These are phyloP conservation scores for Aphanomyces astaci DNA, from an alignment of 352 stramenopile species.

Conservation along the genomic window DNA sequence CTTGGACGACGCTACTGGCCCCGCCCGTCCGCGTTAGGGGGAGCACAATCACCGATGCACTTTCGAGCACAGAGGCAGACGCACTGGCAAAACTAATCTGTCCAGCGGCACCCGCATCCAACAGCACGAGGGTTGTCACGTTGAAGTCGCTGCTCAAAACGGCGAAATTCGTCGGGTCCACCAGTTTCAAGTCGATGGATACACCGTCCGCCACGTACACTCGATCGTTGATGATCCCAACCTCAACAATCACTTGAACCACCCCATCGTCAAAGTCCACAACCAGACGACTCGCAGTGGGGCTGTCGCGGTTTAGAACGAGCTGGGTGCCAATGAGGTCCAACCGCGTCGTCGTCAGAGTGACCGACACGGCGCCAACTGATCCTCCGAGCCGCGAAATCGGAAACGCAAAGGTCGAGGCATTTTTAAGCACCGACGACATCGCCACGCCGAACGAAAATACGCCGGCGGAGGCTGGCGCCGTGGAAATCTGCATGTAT, in stretches of 20 bases:
- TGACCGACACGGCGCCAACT: slow-evolving; percentile 35
- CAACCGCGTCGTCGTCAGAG: not conserved
- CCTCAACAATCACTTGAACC: slow-evolving; percentile 24
- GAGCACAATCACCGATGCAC: slow-evolving; percentile 27
- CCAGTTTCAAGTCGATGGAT: slow-evolving; percentile 36
- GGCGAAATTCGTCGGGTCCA: slow-evolving; percentile 22
- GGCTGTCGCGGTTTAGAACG: slow-evolving; percentile 23
- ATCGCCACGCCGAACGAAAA: slow-evolving; percentile 35
- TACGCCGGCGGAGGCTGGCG: slow-evolving; percentile 42
- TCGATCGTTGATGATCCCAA: slow-evolving; percentile 41
- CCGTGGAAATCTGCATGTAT: slow-evolving; percentile 25
- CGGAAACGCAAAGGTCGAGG: slow-evolving; percentile 27
- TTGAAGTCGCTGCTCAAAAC: slow-evolving; percentile 34
- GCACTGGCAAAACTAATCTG: slow-evolving; percentile 38
- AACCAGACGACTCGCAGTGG: slow-evolving; percentile 17
- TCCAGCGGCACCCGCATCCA: slow-evolving; percentile 55
- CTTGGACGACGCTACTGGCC: slow-evolving; percentile 32
- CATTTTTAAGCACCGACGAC: slow-evolving; percentile 37
- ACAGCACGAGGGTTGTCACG: slow-evolving; percentile 35
- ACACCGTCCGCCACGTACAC: slow-evolving; percentile 37
- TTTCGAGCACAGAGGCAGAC: slow-evolving; percentile 33
- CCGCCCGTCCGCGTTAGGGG: slow-evolving; percentile 42
- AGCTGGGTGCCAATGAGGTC: slow-evolving; percentile 37
- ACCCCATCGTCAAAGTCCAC: slow-evolving; percentile 36
- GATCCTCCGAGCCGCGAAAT: slow-evolving; percentile 40